Evolutionary conservation across 2,329 filamentous ascomycete genomes (phyloP).

Genomic region (Colletotrichum sp.): DNA sequence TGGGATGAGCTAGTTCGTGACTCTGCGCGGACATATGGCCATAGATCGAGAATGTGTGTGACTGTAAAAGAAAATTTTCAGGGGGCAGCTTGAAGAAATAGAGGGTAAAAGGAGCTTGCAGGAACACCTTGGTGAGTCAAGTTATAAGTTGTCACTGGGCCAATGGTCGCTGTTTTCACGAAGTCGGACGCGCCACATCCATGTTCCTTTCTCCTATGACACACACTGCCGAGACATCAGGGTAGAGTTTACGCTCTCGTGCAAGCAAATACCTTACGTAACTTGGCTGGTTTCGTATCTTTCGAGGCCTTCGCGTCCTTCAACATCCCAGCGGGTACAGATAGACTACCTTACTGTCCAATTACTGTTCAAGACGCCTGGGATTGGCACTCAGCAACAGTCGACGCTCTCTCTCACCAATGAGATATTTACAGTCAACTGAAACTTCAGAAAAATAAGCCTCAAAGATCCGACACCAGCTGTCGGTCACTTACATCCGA

Average conservation of each 20-base stretch:
- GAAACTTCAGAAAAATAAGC: no score
- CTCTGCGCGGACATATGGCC: neutral
- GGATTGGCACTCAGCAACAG: no score
- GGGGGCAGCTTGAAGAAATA: neutral
- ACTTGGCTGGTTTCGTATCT: no score
- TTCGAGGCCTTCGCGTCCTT: no score
- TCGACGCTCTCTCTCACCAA: no score
- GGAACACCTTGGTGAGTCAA: neutral
- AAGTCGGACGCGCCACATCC: neutral
- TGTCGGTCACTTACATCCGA: neutral
- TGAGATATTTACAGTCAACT: no score
- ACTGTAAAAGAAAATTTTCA: neutral
- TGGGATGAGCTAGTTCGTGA: fast-evolving
- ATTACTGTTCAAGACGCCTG: no score
- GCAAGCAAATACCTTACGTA: no score
- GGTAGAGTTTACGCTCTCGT: neutral
- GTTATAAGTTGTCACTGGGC: neutral
- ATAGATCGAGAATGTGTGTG: fast-evolving
- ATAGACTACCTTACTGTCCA: no score
- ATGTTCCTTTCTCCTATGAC: no score
- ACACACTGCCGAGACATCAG: neutral
- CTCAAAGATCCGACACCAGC: neutral
- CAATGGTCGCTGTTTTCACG: neutral
- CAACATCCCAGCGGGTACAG: no score
- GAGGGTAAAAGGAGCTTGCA: neutral